Evolutionary conservation across 257 asterid species (phyloP).

Genomic region (Nicotiana attenuata): DNA sequence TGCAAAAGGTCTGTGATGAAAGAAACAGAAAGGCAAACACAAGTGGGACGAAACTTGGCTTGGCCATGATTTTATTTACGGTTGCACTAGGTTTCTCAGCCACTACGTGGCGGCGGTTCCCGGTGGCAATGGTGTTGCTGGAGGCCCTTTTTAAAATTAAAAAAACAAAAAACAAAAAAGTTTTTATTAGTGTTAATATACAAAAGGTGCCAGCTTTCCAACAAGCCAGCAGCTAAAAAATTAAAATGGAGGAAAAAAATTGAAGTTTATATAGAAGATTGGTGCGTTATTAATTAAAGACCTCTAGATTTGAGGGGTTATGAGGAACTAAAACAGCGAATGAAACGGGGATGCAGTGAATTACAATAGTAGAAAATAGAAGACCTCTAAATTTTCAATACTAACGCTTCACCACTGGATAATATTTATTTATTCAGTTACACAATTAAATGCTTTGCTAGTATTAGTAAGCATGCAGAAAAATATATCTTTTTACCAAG

Average conservation of each 20-base stretch:
- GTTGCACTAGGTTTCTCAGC: not conserved
- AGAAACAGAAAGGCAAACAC: conserved; percentile 18
- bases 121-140: not conserved
- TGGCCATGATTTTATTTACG: conserved; percentile 10
- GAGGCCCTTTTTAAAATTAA: not conserved
- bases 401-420: conserved; percentile 55
- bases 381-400: conserved; percentile 55
- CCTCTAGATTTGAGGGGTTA: not conserved
- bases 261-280: not conserved
- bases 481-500: too few species aligned
- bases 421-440: not conserved
- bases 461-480: too few species aligned
- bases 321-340: not conserved
- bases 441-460: too few species aligned
- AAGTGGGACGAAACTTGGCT: conserved; percentile 6
- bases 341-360: not conserved
- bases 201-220: not conserved
- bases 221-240: not conserved
- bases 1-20: conserved; percentile 14
- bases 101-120: not conserved
- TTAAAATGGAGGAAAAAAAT: not conserved
- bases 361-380: not conserved
- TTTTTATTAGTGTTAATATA: not conserved
- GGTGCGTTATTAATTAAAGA: not conserved
- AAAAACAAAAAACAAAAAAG: too few species aligned